Percentiles rank a stretch among this genome's conserved stretches.
Conservation (phyloP, 805 yeast species). For the Kregervanrija delftensis region DNA sequence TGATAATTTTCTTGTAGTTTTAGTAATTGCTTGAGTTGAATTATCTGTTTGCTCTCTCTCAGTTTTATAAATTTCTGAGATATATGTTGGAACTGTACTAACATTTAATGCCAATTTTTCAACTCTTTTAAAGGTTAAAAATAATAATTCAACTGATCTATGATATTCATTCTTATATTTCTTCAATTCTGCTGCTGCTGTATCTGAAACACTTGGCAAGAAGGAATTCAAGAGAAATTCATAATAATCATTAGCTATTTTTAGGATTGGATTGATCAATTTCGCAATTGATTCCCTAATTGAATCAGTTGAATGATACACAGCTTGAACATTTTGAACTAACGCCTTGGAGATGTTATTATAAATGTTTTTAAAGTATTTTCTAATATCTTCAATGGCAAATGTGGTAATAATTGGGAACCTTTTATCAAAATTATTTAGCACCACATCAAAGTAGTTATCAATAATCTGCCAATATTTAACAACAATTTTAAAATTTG, state of each 20-base stretch:
- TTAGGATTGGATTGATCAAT: slow-evolving; percentile 21
- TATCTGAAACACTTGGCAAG: slow-evolving; percentile 19
- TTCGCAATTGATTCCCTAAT: not conserved
- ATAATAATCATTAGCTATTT: slow-evolving; percentile 24
- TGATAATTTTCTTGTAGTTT: slow-evolving; percentile 31
- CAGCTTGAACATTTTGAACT: slow-evolving; percentile 6
- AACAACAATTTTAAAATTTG: slow-evolving; percentile 15
- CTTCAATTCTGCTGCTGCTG: slow-evolving; percentile 7
- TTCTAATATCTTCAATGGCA: slow-evolving; percentile 12
- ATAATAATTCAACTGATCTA: slow-evolving; percentile 19
- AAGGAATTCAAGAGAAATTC: slow-evolving; percentile 21
- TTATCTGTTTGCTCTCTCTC: slow-evolving; percentile 24
- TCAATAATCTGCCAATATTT: slow-evolving; percentile 19
- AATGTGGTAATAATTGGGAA: slow-evolving; percentile 24
- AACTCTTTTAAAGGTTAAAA: slow-evolving; percentile 23
- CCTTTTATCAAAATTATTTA: slow-evolving; percentile 23
- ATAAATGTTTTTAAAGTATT: no score
- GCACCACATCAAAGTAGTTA: slow-evolving; percentile 13
- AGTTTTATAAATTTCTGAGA: slow-evolving; percentile 23
- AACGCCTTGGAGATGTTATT: no score
- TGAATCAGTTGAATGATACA: slow-evolving; percentile 3
- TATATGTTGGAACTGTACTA: slow-evolving; percentile 25
- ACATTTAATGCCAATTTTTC: slow-evolving; percentile 22
- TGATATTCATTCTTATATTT: slow-evolving; percentile 18
- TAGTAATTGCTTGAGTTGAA: slow-evolving; percentile 28